Percentiles rank a stretch among this genome's conserved stretches.
phyloP scores from a whole-genome alignment of 2,329 filamentous ascomycete genomes.

The Calonectria pauciramosa region DNA sequence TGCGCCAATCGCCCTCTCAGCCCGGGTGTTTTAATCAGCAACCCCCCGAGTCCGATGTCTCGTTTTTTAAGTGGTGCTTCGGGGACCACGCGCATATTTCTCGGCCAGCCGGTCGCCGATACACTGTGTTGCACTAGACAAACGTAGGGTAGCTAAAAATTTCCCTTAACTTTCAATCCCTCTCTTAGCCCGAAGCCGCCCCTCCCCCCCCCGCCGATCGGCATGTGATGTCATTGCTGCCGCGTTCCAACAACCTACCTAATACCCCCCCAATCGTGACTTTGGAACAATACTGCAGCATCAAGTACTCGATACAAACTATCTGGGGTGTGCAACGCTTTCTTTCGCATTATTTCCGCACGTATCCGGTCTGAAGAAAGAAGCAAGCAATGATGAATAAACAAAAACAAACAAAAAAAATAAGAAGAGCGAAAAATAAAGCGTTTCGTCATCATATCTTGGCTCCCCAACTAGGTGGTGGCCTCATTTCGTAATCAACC shows the following conservation, averaged over 20 bases:
- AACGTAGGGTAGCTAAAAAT: neutral
- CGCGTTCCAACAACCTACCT: neutral
- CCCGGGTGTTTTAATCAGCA: neutral
- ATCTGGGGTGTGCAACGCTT: neutral
- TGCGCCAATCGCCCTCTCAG: neutral
- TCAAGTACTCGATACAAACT: neutral
- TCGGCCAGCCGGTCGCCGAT: conserved; percentile 20
- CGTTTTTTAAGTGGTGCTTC: neutral
- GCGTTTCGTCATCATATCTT: neutral
- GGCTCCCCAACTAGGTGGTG: neutral
- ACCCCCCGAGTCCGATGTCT: neutral
- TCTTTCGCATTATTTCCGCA: neutral
- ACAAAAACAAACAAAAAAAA: neutral
- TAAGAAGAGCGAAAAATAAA: neutral
- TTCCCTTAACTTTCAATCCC: neutral
- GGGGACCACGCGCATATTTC: neutral
- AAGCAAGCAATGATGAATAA: neutral
- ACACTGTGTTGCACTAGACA: conserved; percentile 15
- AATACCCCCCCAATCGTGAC: neutral
- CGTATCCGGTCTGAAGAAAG: neutral
- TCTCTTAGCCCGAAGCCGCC: neutral
- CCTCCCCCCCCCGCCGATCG: conserved; percentile 4
- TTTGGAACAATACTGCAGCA: neutral
- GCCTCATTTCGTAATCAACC: neutral
- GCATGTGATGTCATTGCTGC: conserved; percentile 7